These are phyloP conservation scores for Penicillium crustosum DNA, from an alignment of 2,329 filamentous ascomycete species.

Conservation along the genomic window DNA sequence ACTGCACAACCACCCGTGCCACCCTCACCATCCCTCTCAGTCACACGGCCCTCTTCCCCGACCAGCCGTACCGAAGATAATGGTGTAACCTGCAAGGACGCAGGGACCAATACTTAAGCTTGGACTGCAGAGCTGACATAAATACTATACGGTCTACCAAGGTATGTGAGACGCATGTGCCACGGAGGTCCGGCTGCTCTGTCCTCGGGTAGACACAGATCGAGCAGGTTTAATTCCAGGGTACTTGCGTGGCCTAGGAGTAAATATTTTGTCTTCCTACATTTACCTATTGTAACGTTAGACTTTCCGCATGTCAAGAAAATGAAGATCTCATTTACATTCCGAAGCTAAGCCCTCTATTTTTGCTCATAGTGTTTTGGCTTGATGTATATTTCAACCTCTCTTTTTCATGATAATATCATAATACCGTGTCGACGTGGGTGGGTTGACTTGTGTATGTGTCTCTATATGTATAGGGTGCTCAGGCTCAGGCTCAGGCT, in stretches of 20 bases:
- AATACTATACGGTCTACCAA: background rate
- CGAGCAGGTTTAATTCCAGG: background rate
- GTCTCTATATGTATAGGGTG: too few species aligned
- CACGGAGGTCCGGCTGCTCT: background rate
- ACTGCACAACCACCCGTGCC: constrained; percentile 18
- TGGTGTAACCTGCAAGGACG: constrained; percentile 23
- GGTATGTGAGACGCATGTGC: background rate
- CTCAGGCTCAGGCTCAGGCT: too few species aligned
- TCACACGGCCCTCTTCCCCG: constrained; percentile 21
- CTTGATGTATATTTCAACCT: too few species aligned
- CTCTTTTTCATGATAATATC: too few species aligned
- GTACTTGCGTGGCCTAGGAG: background rate
- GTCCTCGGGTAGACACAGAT: background rate
- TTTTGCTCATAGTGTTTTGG: too few species aligned
- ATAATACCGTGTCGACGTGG: too few species aligned
- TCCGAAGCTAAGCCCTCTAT: background rate
- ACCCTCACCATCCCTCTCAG: constrained; percentile 16
- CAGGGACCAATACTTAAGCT: constrained; percentile 32
- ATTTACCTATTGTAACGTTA: background rate
- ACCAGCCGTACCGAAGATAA: constrained; percentile 27
- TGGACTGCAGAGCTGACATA: background rate
- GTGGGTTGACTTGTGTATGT: too few species aligned
- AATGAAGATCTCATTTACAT: background rate
- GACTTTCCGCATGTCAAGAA: background rate
- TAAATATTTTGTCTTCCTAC: background rate